These are phyloP conservation scores for Trypanosoma melophagium DNA, from an alignment of 208 protist species.

Conservation along the genomic window DNA sequence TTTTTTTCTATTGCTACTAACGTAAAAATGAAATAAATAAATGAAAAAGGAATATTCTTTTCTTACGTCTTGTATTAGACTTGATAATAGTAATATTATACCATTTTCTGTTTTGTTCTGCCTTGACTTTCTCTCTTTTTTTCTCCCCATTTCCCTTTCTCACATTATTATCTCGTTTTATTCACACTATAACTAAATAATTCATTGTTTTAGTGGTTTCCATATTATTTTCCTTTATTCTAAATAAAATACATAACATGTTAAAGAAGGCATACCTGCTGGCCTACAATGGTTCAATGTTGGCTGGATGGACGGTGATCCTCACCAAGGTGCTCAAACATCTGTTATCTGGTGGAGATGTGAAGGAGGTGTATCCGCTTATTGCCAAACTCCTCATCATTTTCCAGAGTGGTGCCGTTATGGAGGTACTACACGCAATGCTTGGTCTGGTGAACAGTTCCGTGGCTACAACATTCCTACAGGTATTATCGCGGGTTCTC, in stretches of 20 bases:
- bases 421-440: conserved; percentile 83
- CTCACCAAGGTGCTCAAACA: conserved; percentile 54
- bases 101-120: background rate
- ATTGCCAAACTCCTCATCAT: conserved; percentile 70
- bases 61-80: too few species aligned
- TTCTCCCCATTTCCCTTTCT: background rate
- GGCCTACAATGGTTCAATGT: conserved; percentile 79
- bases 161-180: background rate
- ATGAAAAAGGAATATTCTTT: too few species aligned
- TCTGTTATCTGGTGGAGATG: conserved; percentile 30
- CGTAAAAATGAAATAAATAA: too few species aligned
- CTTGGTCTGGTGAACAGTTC: conserved; percentile 75
- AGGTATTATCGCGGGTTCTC: conserved; percentile 84
- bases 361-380: conserved; percentile 55
- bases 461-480: conserved; percentile 80
- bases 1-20: conserved; percentile 5
- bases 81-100: too few species aligned
- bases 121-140: too few species aligned
- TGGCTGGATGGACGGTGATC: conserved; percentile 62
- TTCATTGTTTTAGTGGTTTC: background rate
- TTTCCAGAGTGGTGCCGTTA: conserved; percentile 79
- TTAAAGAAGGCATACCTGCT: conserved; percentile 68
- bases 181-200: background rate
- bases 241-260: conserved; percentile 1
- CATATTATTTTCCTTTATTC: background rate